phyloP scores from a whole-genome alignment of 1,284 basidiomycete genomes.

The Puccinia horiana region DNA sequence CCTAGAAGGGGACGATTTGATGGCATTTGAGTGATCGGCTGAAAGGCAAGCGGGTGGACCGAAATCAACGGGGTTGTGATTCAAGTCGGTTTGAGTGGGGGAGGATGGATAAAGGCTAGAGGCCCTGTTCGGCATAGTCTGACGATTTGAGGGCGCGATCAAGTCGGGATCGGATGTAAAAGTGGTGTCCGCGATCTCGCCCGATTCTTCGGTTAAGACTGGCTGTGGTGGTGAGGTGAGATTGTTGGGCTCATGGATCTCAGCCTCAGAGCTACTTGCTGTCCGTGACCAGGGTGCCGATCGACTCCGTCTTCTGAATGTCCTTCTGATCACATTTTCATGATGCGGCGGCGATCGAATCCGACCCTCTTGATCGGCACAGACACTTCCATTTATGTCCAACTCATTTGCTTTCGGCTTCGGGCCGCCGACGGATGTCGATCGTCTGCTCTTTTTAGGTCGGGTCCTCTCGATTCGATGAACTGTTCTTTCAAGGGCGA shows the following conservation, averaged over 20 bases:
- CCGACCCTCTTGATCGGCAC: not conserved
- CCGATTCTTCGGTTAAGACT: not conserved
- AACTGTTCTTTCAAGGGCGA: conserved; percentile 31
- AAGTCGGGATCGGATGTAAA: not conserved
- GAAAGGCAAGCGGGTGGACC: no score
- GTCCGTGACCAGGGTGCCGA: not conserved
- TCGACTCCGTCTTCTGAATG: not conserved
- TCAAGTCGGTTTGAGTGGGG: not conserved
- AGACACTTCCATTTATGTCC: no score
- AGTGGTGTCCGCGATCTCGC: not conserved
- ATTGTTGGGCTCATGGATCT: not conserved
- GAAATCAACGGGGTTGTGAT: no score
- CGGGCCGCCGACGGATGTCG: not conserved
- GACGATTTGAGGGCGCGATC: not conserved
- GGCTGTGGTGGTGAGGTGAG: not conserved
- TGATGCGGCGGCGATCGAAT: not conserved
- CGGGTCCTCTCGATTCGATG: conserved; percentile 27
- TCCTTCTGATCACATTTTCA: not conserved
- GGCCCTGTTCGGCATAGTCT: not conserved
- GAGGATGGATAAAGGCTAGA: not conserved
- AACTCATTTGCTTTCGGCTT: not conserved
- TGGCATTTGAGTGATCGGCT: no score
- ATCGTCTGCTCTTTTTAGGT: not conserved
- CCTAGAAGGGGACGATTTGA: no score
- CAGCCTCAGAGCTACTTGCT: not conserved